Evolutionary conservation across 1,284 basidiomycete genomes (phyloP).

Genomic region (Boletus holoroseus): DNA sequence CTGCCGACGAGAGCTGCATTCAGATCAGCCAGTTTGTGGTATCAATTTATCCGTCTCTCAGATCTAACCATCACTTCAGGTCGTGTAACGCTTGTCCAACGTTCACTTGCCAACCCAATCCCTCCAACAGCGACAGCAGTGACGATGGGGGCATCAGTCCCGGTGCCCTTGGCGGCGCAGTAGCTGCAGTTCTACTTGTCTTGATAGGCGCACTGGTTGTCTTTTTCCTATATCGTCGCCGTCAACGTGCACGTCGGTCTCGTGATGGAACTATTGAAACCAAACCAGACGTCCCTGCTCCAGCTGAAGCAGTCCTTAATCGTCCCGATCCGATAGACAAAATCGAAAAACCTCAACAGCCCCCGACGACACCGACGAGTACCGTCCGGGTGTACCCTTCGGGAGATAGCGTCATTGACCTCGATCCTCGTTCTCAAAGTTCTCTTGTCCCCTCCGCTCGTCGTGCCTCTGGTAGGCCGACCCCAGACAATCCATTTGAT

Average conservation of each 20-base stretch:
- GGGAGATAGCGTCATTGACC: constrained; percentile 50
- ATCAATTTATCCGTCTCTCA: constrained; percentile 1
- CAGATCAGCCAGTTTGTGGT: constrained; percentile 51
- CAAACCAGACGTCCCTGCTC: constrained; percentile 61
- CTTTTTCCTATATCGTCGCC: constrained; percentile 64
- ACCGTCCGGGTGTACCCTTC: constrained; percentile 47
- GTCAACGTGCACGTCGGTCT: constrained; percentile 31
- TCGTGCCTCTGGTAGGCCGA: constrained; percentile 17
- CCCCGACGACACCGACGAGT: constrained; percentile 27
- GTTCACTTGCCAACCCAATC: constrained; percentile 31
- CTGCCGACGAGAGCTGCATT: constrained; percentile 50
- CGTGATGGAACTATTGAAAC: constrained; percentile 34
- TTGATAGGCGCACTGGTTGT: constrained; percentile 45
- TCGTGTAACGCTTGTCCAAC: constrained; percentile 50
- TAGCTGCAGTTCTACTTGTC: constrained; percentile 59
- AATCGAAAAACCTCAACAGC: constrained; percentile 51
- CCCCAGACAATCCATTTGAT: constrained; percentile 63
- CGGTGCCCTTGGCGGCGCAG: constrained; percentile 69
- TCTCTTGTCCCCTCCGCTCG: constrained; percentile 30
- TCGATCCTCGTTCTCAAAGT: constrained; percentile 47
- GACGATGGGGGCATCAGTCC: constrained; percentile 47
- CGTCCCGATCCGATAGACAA: constrained; percentile 75
- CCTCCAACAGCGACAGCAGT: constrained; percentile 6
- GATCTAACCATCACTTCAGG: constrained; percentile 37
- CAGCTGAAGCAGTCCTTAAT: constrained; percentile 69